Evolutionary conservation across 495 filamentous ascomycete species (phyloP).

Genomic region (Elasticomyces elasticus): DNA sequence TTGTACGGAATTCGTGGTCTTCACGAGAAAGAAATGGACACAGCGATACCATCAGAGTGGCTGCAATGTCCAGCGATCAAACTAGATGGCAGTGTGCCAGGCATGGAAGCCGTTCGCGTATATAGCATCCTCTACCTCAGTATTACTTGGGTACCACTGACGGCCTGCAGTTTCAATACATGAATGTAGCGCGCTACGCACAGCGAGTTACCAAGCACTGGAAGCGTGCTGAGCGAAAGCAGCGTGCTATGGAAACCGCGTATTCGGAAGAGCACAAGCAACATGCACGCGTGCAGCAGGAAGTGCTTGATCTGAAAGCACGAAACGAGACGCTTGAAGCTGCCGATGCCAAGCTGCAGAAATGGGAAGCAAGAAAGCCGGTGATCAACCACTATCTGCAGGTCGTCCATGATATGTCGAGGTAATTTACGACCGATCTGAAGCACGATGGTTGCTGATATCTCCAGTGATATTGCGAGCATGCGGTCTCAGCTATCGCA

Average conservation of each 20-base stretch:
- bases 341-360: conserved; percentile 20
- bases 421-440: conserved; percentile 12
- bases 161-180: conserved; percentile 34
- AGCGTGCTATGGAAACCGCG: not conserved
- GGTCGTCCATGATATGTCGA: conserved; percentile 21
- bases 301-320: conserved; percentile 29
- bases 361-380: conserved; percentile 24
- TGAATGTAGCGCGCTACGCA: conserved; percentile 24
- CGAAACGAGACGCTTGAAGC: conserved; percentile 16
- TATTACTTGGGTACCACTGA: not conserved
- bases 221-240: conserved; percentile 13
- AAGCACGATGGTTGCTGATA: conserved; percentile 6
- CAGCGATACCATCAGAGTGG: conserved; percentile 32
- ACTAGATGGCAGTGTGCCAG: conserved; percentile 24
- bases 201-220: conserved; percentile 18
- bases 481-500: conserved; percentile 22
- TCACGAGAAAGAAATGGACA: conserved; percentile 31
- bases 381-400: conserved; percentile 27
- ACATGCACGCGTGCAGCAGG: conserved; percentile 20
- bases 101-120: conserved; percentile 34
- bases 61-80: conserved; percentile 31
- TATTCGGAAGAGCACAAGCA: conserved; percentile 10
- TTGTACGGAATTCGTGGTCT: conserved; percentile 35
- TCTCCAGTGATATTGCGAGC: conserved; percentile 24
- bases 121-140: not conserved